Percentiles rank a stretch among this genome's conserved stretches.
Evolutionary conservation across 345 rosid species (phyloP).

Genomic region (Salix arbutifolia): DNA sequence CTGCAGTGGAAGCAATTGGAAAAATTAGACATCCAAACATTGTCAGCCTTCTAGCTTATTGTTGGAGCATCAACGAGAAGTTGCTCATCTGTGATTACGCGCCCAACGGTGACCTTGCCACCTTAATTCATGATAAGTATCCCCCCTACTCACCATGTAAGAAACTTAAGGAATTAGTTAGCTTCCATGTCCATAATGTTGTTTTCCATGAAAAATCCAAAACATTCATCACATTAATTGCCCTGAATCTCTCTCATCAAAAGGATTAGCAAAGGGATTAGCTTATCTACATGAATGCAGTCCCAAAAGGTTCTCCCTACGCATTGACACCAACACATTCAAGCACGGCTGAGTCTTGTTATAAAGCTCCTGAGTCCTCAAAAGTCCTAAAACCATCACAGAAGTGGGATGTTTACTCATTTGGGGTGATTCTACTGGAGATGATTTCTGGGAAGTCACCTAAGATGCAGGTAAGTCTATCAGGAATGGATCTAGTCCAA

Average conservation of each 20-base stretch:
- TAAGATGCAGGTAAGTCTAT: slow-evolving; percentile 3
- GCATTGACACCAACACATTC: slow-evolving; percentile 17
- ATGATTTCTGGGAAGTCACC: slow-evolving; percentile 26
- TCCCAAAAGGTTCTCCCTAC: slow-evolving; percentile 19
- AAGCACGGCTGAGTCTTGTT: slow-evolving; percentile 3
- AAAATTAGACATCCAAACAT: slow-evolving; percentile 25
- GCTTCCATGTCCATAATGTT: not conserved
- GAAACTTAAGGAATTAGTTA: not conserved
- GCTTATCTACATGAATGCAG: slow-evolving; percentile 22
- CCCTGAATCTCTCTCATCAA: not conserved
- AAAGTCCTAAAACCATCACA: slow-evolving; percentile 23
- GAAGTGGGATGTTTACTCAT: slow-evolving; percentile 36
- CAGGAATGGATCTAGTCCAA: slow-evolving; percentile 22
- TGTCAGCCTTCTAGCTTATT: slow-evolving; percentile 21
- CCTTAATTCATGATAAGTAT: slow-evolving; percentile 27
- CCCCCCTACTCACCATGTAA: not conserved
- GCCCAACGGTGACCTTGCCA: slow-evolving; percentile 25
- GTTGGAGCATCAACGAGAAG: slow-evolving; percentile 29
- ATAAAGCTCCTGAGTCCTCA: slow-evolving; percentile 27
- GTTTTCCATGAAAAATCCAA: not conserved
- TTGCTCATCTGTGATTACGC: slow-evolving; percentile 23
- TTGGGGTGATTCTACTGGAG: slow-evolving; percentile 24
- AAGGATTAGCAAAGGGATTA: slow-evolving; percentile 25
- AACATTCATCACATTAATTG: not conserved
- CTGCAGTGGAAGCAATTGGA: slow-evolving; percentile 26